phyloP scores from a whole-genome alignment of 202 grass and related monocot genomes.

The Carex arenaria region DNA sequence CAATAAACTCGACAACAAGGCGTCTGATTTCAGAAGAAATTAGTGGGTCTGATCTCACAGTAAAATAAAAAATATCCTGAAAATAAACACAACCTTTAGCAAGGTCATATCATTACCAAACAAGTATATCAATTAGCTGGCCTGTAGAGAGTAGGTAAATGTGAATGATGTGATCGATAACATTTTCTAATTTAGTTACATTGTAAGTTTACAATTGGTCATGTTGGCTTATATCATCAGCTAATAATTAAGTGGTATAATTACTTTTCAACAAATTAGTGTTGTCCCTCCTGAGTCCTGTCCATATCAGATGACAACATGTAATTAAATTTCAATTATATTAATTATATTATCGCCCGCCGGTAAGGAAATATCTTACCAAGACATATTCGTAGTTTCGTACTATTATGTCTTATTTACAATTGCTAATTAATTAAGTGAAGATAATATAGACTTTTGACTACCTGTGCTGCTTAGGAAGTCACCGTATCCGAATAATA shows the following conservation, averaged over 20 bases:
- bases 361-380: background rate
- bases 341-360: background rate
- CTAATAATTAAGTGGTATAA: background rate
- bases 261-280: background rate
- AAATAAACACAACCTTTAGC: background rate
- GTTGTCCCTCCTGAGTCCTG: background rate
- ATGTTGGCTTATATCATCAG: background rate
- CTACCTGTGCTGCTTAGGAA: too few relatives aligned
- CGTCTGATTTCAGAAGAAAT: background rate
- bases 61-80: background rate
- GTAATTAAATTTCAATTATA: background rate
- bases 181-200: background rate
- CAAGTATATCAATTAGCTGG: background rate
- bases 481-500: too few relatives aligned
- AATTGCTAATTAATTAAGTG: background rate
- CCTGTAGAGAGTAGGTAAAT: background rate
- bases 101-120: background rate
- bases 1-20: background rate
- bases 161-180: background rate
- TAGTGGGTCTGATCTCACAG: background rate
- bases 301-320: background rate
- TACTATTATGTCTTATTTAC: background rate
- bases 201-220: background rate
- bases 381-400: background rate
- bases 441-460: too few relatives aligned